Conservation (phyloP, 2,329 filamentous ascomycete genomes). For the Cercospora beticola region DNA sequence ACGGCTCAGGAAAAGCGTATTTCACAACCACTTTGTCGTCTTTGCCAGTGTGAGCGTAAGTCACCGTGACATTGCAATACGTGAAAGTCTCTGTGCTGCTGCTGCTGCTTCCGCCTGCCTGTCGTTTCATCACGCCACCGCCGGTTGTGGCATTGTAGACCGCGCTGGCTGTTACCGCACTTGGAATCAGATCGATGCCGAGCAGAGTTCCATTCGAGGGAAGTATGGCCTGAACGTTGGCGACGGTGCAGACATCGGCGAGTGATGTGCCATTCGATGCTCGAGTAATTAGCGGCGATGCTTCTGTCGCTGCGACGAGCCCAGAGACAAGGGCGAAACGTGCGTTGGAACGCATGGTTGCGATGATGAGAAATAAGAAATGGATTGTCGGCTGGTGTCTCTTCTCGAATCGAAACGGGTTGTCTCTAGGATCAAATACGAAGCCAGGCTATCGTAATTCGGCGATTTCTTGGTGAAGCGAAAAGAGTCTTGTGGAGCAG, state of each 20-base stretch:
- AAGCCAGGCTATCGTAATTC: neutral
- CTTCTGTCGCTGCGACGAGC: neutral
- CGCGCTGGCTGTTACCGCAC: conserved; percentile 41
- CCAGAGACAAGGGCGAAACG: neutral
- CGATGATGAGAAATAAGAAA: neutral
- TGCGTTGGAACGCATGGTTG: neutral
- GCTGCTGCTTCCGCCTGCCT: conserved; percentile 43
- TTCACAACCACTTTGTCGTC: conserved; percentile 33
- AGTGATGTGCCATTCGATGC: conserved; percentile 17
- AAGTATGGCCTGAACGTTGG: conserved; percentile 21
- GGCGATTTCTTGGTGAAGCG: neutral
- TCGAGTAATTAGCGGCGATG: neutral
- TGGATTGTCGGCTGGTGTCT: neutral
- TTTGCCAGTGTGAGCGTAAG: conserved; percentile 22
- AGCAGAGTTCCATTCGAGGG: conserved; percentile 21
- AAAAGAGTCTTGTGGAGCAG: neutral
- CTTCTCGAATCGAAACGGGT: neutral
- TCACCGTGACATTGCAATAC: conserved; percentile 25
- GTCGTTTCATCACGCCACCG: conserved; percentile 34
- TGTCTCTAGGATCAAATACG: neutral
- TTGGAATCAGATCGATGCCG: conserved; percentile 43
- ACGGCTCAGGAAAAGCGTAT: conserved; percentile 42
- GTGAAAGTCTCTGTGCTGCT: conserved; percentile 35
- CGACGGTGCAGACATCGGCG: conserved; percentile 23
- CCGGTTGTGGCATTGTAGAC: conserved; percentile 39